Percentiles rank a stretch among this genome's conserved stretches.
Evolutionary conservation across 352 stramenopile species (phyloP).

Genomic region (Globisporangium spinosum): DNA sequence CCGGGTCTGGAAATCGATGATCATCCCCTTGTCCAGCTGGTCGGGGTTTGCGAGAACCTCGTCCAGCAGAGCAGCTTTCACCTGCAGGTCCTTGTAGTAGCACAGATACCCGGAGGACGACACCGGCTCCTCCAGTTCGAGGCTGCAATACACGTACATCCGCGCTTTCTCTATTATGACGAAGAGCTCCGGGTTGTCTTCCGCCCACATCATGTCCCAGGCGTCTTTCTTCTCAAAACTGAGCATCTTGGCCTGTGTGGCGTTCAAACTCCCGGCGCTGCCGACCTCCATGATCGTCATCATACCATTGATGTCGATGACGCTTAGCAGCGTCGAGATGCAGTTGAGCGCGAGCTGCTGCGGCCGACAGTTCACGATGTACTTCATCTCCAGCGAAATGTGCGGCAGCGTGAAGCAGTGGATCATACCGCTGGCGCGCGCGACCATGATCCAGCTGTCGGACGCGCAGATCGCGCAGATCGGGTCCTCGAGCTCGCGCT

Average conservation of each 20-base stretch:
- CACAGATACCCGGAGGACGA: conserved; percentile 88
- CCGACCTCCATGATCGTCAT: conserved; percentile 87
- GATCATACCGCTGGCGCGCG: conserved; percentile 76
- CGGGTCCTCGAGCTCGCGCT: conserved; percentile 71
- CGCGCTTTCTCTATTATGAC: conserved; percentile 92
- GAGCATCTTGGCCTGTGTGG: conserved; percentile 66
- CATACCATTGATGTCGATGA: conserved; percentile 89
- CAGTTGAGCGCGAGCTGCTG: conserved; percentile 88
- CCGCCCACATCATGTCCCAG: conserved; percentile 91
- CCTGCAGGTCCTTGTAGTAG: conserved; percentile 85
- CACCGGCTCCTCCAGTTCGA: conserved; percentile 88
- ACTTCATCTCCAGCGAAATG: conserved; percentile 90
- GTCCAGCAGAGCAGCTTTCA: conserved; percentile 81
- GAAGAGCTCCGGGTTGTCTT: conserved; percentile 91
- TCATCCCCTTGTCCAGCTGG: conserved; percentile 66
- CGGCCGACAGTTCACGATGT: conserved; percentile 75
- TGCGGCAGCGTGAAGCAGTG: conserved; percentile 91
- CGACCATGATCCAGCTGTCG: conserved; percentile 83
- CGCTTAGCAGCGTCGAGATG: conserved; percentile 76
- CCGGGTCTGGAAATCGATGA: conserved; percentile 89
- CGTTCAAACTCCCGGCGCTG: conserved; percentile 51
- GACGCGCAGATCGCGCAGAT: conserved; percentile 87
- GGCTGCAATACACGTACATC: conserved; percentile 86
- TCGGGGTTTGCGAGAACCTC: conserved; percentile 84
- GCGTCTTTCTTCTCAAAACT: conserved; percentile 86